A percentile compares a stretch with the other conserved stretches of the same genome.
phyloP scores from a whole-genome alignment of 768 basidiomycete species.

The Lentinula guzmanii region DNA sequence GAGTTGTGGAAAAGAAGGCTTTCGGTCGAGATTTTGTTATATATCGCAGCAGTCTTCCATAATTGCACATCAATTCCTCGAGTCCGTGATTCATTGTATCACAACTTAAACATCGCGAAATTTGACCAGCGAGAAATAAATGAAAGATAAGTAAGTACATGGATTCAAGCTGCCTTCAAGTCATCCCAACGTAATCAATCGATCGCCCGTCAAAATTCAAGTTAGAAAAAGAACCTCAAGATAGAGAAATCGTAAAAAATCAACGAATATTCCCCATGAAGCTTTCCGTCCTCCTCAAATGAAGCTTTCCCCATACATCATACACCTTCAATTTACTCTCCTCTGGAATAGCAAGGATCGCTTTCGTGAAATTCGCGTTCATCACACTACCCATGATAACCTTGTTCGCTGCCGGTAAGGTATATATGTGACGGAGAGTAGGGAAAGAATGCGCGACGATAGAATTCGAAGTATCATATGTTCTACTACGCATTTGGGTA shows the following conservation, averaged over 20 bases:
- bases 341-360: constrained; percentile 54
- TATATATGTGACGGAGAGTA: constrained; percentile 44
- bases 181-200: too few relatives aligned
- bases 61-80: too few relatives aligned
- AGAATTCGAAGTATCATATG: constrained; percentile 22
- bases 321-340: constrained; percentile 65
- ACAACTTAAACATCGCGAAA: not conserved
- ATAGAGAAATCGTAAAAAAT: not conserved
- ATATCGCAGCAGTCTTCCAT: too few relatives aligned
- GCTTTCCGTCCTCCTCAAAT: constrained; percentile 21
- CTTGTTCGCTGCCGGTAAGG: constrained; percentile 30
- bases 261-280: constrained; percentile 15
- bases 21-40: too few relatives aligned
- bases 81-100: too few relatives aligned
- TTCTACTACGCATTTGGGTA: not conserved
- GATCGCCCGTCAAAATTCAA: too few relatives aligned
- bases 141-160: not conserved
- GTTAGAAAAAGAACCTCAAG: too few relatives aligned
- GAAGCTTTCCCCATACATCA: constrained; percentile 47
- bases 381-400: constrained; percentile 55
- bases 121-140: not conserved
- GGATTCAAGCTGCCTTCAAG: not conserved
- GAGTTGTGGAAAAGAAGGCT: too few relatives aligned
- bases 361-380: constrained; percentile 45
- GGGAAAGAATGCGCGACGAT: constrained; percentile 57